Percentiles rank a stretch among this genome's conserved stretches.
phyloP scores from a whole-genome alignment of 495 filamentous ascomycete genomes.

The Cercophora newfieldiana region DNA sequence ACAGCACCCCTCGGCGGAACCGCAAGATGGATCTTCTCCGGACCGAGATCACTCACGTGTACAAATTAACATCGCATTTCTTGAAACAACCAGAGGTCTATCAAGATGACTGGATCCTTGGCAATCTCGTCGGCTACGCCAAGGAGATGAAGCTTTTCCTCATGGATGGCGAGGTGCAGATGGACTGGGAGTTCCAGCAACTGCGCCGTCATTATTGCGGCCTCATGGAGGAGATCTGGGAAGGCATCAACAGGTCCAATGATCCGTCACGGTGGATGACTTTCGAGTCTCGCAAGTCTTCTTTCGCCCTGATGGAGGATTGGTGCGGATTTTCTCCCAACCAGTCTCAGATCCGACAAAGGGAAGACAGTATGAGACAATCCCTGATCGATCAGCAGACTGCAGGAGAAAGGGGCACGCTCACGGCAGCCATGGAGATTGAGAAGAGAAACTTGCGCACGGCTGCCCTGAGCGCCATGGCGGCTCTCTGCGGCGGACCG shows the following conservation, averaged over 20 bases:
- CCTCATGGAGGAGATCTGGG: slow-evolving; percentile 87
- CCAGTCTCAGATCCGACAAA: slow-evolving; percentile 72
- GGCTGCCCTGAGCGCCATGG: slow-evolving; percentile 93
- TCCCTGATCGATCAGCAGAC: slow-evolving; percentile 65
- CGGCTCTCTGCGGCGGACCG: slow-evolving; percentile 87
- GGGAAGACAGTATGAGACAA: slow-evolving; percentile 86
- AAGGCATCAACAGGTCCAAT: slow-evolving; percentile 82
- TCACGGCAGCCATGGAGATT: slow-evolving; percentile 90
- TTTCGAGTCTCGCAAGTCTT: slow-evolving; percentile 89
- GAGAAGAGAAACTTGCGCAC: slow-evolving; percentile 90
- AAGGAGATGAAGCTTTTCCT: slow-evolving; percentile 92
- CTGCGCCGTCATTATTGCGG: slow-evolving; percentile 91
- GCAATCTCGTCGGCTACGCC: slow-evolving; percentile 84
- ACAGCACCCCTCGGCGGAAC: slow-evolving; percentile 72
- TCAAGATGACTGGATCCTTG: slow-evolving; percentile 89
- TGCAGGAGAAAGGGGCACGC: slow-evolving; percentile 66
- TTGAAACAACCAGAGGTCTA: slow-evolving; percentile 75
- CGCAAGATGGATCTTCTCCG: slow-evolving; percentile 80
- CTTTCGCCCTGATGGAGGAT: slow-evolving; percentile 95
- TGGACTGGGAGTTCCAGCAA: slow-evolving; percentile 94
- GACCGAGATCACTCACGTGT: slow-evolving; percentile 93
- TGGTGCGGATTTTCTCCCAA: slow-evolving; percentile 98
- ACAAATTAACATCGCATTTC: slow-evolving; percentile 91
- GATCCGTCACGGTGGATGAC: slow-evolving; percentile 91
- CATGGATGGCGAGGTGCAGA: slow-evolving; percentile 90